Evolutionary conservation across 1,284 basidiomycete genomes (phyloP).

Genomic region (Trichosporon ovoides): DNA sequence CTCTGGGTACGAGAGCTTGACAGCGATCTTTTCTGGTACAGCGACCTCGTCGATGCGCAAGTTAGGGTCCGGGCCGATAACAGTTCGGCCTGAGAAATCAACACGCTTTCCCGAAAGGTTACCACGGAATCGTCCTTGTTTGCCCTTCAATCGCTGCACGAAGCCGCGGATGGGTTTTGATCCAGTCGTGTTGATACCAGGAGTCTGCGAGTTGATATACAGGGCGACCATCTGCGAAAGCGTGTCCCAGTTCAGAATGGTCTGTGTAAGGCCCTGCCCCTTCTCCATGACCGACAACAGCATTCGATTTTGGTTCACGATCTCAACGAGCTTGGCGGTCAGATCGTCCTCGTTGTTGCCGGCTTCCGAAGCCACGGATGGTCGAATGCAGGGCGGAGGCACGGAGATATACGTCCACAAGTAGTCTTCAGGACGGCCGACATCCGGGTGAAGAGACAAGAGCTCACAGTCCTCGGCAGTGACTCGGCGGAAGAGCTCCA

Average conservation of each 20-base stretch:
- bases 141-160: slow-evolving; percentile 96
- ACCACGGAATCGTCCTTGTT: slow-evolving; percentile 97
- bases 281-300: slow-evolving; percentile 86
- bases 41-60: slow-evolving; percentile 96
- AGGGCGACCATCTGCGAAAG: slow-evolving; percentile 90
- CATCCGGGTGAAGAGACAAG: slow-evolving; percentile 80
- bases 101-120: slow-evolving; percentile 99
- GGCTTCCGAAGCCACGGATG: slow-evolving; percentile 93
- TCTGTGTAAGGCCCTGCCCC: slow-evolving; percentile 78
- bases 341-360: slow-evolving; percentile 95
- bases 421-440: slow-evolving; percentile 92
- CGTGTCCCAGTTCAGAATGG: slow-evolving; percentile 98
- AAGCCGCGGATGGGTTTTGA: slow-evolving; percentile 93
- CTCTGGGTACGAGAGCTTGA: slow-evolving; percentile 94
- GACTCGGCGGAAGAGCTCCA: slow-evolving; percentile 89
- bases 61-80: slow-evolving; percentile 98
- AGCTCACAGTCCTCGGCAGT: slow-evolving; percentile 97
- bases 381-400: slow-evolving; percentile 94
- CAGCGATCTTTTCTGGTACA: slow-evolving; percentile 92
- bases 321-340: slow-evolving; percentile 95
- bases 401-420: slow-evolving; percentile 99
- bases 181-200: slow-evolving; percentile 75
- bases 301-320: slow-evolving; percentile 89
- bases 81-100: slow-evolving; percentile 96
- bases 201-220: slow-evolving; percentile 98